Base-by-base conservation (phyloP, 148 eudicot species). In the Diospyros lotus region DNA sequence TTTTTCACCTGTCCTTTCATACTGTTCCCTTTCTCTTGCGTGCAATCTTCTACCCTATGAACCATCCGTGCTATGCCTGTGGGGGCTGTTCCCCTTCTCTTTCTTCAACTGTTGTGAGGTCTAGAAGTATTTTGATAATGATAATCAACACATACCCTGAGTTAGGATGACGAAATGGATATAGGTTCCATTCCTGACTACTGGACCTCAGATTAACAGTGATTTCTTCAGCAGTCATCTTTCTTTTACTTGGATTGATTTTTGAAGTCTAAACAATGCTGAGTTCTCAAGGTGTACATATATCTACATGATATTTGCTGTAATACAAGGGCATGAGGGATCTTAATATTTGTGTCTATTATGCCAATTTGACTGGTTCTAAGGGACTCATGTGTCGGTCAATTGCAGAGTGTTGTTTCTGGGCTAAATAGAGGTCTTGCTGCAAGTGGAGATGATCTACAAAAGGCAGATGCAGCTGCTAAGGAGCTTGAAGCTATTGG, bases 371-470 rank as follows among this genome's bases (percentile, higher is more conserved):
- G 65, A 53, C 28, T 17, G 44, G 18, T 50, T 53, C 38, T 53
- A 38, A 28, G 28, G 1, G 44, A 73, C 68, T 48, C 43, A 11
- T 39, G 52, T 39, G 45, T 69, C 79, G 60, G 62, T 55, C 14
- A 41, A 78, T 70, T 80, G 75, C 90, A 92, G 98, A 81, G 88
- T 85, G 86, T 82, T 50, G 91, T 92, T 61, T 92, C 97, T 18
- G 98, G 98, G 82, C 84, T 94, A 75, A 94, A 94, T 70, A 90
- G 97, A 89, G 98, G 98, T 60, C 97, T 94, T 71, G 98, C 90
- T 64, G 97, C 97, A 51, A 90, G 71, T 68, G 96, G 90, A 83
- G 91, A 92, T 73, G 97, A 94, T 86, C 75, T 92, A 18, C 79
- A 79, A 56, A 84, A 64, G 67, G 98, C 97, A 74, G 98, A 94